These are phyloP conservation scores for Pecoramyces ruminantium DNA, from an alignment of 192 early-diverging fungal genomes.

Conservation along the genomic window DNA sequence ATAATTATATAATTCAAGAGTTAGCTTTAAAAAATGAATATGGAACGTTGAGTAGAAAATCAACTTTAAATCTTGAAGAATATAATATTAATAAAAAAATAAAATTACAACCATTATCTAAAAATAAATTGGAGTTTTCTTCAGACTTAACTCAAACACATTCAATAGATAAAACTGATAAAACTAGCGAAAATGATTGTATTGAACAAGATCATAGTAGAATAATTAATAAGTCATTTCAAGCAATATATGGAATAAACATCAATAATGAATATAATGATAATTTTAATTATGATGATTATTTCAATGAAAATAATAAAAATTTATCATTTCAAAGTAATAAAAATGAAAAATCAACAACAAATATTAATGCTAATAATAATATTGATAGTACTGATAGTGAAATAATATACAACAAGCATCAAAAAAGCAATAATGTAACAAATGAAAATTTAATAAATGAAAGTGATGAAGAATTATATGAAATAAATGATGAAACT, in stretches of 20 bases:
- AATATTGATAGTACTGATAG: background rate
- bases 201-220: background rate
- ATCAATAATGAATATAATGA: background rate
- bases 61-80: background rate
- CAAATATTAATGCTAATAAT: background rate
- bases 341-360: background rate
- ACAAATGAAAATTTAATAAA: background rate
- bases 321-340: background rate
- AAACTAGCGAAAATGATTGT: background rate
- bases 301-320: background rate
- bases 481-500: background rate
- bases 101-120: background rate
- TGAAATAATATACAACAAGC: background rate
- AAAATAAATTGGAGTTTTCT: no score
- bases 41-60: background rate
- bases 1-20: background rate
- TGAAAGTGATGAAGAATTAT: background rate
- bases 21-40: background rate
- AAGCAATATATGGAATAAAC: background rate
- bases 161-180: background rate
- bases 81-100: background rate
- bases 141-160: no score
- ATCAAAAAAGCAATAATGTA: background rate
- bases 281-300: background rate
- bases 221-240: background rate